Conservation (phyloP, 331 rosid species). For the Acacia pycnantha region DNA sequence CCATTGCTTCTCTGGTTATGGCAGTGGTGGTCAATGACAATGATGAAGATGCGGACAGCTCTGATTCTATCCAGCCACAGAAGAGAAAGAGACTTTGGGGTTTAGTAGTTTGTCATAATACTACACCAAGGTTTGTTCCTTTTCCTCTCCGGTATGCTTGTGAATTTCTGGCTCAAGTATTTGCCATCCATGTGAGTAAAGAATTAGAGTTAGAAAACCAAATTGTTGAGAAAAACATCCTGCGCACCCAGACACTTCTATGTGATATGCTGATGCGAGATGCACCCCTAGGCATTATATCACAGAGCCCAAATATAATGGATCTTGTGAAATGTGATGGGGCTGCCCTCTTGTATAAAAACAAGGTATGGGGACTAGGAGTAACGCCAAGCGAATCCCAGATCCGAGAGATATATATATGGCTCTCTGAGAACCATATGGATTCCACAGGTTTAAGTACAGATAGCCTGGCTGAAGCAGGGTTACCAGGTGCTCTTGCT, state of each 20-base stretch:
- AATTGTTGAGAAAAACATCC: conserved; percentile 84
- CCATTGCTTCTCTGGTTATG: conserved; percentile 94
- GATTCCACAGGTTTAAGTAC: conserved; percentile 98
- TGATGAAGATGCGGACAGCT: conserved; percentile 67
- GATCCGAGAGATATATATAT: conserved; percentile 63
- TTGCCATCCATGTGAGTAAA: conserved; percentile 95
- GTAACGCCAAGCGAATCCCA: conserved; percentile 69
- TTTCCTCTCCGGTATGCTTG: conserved; percentile 99
- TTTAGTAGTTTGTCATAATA: conserved; percentile 92
- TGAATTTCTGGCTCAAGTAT: conserved; percentile 93
- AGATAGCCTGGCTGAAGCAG: conserved; percentile 93
- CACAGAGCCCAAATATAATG: conserved; percentile 92
- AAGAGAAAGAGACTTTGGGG: conserved; percentile 97
- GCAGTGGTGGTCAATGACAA: conserved; percentile 91
- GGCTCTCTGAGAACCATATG: conserved; percentile 76
- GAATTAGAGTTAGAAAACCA: conserved; percentile 86
- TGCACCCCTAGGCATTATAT: conserved; percentile 87
- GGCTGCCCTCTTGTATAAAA: conserved; percentile 75
- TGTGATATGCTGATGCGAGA: conserved; percentile 98
- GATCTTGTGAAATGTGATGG: conserved; percentile 98
- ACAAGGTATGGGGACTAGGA: conserved; percentile 83
- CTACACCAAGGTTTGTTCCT: conserved; percentile 92
- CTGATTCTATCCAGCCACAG: conserved; percentile 64
- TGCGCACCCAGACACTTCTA: conserved; percentile 90
- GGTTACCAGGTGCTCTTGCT: conserved; percentile 69